Conservation (phyloP, 805 yeast genomes). For the Sungouiozyma ichnusensis region DNA sequence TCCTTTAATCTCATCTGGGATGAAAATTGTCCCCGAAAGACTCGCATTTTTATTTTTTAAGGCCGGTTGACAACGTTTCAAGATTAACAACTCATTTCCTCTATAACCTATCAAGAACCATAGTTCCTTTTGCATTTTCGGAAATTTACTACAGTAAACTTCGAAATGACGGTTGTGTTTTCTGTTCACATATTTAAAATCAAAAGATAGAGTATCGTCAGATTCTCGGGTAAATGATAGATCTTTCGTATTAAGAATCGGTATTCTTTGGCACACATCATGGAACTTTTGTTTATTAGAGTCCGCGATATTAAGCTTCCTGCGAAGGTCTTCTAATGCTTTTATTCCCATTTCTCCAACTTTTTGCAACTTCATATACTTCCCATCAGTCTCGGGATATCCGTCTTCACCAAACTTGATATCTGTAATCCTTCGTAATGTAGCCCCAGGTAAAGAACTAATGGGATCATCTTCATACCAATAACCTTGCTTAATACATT, state of each 20-base stretch:
- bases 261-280: slow-evolving; percentile 45
- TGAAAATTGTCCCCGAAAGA: slow-evolving; percentile 34
- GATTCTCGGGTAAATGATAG: slow-evolving; percentile 25
- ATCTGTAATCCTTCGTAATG: slow-evolving; percentile 24
- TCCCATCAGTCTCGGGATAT: slow-evolving; percentile 3
- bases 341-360: slow-evolving; percentile 35
- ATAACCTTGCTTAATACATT: slow-evolving; percentile 75
- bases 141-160: slow-evolving; percentile 70
- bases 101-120: slow-evolving; percentile 69
- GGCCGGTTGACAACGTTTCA: slow-evolving; percentile 69
- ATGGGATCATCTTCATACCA: slow-evolving; percentile 79
- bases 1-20: slow-evolving; percentile 42
- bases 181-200: slow-evolving; percentile 42
- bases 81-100: slow-evolving; percentile 44
- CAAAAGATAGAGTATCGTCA: slow-evolving; percentile 32
- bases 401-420: slow-evolving; percentile 17
- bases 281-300: slow-evolving; percentile 39
- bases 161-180: slow-evolving; percentile 46
- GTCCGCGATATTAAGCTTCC: slow-evolving; percentile 31
- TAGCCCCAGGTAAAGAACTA: slow-evolving; percentile 31
- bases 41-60: slow-evolving; percentile 22
- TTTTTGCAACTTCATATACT: slow-evolving; percentile 25
- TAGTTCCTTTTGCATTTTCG: slow-evolving; percentile 83
- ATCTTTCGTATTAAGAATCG: slow-evolving; percentile 42
- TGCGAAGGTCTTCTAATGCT: slow-evolving; percentile 15